These are phyloP conservation scores for Phytophthora europaea DNA, from an alignment of 352 stramenopile genomes.

Conservation along the genomic window DNA sequence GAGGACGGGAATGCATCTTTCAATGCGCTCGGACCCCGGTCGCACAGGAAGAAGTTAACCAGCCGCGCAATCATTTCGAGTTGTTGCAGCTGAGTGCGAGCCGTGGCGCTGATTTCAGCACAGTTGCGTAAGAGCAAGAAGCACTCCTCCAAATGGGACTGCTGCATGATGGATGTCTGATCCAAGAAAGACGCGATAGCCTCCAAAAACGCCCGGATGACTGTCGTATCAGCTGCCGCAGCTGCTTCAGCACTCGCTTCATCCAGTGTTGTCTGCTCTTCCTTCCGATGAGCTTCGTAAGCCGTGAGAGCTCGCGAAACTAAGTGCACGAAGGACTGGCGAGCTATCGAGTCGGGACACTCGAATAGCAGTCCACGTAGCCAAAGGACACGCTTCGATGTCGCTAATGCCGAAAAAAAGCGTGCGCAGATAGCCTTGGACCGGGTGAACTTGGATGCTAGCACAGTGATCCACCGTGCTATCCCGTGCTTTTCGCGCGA, in stretches of 20 bases:
- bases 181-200: conserved; percentile 72
- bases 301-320: conserved; percentile 76
- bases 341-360: conserved; percentile 86
- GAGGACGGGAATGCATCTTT: conserved; percentile 83
- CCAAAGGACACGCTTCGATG: conserved; percentile 68
- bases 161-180: conserved; percentile 79
- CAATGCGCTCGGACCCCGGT: conserved; percentile 65
- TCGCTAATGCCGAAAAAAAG: conserved; percentile 74
- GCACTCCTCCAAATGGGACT: conserved; percentile 88
- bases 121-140: conserved; percentile 89
- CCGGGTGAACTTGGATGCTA: conserved; percentile 77
- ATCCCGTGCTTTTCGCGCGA: conserved; percentile 90
- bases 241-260: conserved; percentile 28
- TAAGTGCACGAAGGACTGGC: conserved; percentile 89
- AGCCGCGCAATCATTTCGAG: conserved; percentile 84
- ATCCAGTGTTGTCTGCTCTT: conserved; percentile 38
- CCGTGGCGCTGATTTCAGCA: conserved; percentile 63
- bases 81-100: conserved; percentile 61
- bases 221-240: conserved; percentile 28
- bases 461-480: conserved; percentile 82
- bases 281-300: conserved; percentile 70
- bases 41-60: conserved; percentile 86
- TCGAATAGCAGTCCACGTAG: conserved; percentile 83
- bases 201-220: conserved; percentile 58
- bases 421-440: conserved; percentile 75